Percentiles rank a stretch among this genome's conserved stretches.
These are phyloP conservation scores for Periconia macrospinosa DNA, from an alignment of 2,329 filamentous ascomycete genomes.

Conservation along the genomic window DNA sequence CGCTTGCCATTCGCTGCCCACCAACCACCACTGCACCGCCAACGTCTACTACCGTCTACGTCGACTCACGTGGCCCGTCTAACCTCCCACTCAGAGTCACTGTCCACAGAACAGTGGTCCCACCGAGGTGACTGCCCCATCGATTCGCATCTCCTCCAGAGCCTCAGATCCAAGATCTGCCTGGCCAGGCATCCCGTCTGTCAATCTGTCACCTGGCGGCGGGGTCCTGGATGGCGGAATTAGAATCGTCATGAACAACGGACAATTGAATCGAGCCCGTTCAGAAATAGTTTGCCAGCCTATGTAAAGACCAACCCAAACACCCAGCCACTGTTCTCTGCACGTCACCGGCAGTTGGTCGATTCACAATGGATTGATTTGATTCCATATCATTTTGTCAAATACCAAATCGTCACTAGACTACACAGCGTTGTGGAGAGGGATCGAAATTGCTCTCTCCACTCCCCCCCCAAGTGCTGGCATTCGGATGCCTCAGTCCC, in stretches of 20 bases:
- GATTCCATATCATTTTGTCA: too few species aligned
- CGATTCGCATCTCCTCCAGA: constrained; percentile 4
- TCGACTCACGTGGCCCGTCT: constrained; percentile 14
- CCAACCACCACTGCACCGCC: neutral
- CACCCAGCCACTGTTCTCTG: too few species aligned
- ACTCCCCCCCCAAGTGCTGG: neutral
- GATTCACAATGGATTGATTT: too few species aligned
- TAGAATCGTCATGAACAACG: too few species aligned
- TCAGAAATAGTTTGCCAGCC: too few species aligned
- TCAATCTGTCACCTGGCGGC: neutral
- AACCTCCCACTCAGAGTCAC: too few species aligned
- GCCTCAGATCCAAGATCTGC: neutral
- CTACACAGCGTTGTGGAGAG: neutral
- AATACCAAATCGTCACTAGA: too few species aligned
- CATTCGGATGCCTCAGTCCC: constrained; percentile 38
- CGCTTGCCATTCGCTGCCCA: neutral
- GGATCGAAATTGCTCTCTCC: neutral
- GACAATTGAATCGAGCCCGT: too few species aligned
- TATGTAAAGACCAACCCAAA: too few species aligned
- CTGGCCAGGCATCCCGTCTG: neutral
- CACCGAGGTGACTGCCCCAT: too few species aligned
- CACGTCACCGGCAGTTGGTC: too few species aligned
- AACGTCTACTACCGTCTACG: neutral
- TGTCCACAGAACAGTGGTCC: too few species aligned
- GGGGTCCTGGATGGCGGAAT: constrained; percentile 1